Evolutionary conservation across 768 basidiomycete species (phyloP).

Genomic region (Punctularia strigosozonata): DNA sequence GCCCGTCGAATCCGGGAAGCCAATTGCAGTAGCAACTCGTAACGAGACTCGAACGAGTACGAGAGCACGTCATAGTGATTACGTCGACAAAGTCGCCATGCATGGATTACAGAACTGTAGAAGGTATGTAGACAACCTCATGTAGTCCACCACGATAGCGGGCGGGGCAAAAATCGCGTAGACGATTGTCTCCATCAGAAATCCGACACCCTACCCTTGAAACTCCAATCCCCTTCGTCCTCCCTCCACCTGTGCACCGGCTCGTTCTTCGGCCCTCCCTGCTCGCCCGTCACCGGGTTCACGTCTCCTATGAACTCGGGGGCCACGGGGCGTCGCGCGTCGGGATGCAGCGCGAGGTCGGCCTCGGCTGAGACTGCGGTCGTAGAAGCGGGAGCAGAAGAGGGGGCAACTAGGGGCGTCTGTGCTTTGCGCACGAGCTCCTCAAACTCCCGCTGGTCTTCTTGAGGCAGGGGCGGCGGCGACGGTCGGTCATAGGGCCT

Average conservation of each 20-base stretch:
- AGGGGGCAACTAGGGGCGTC: slow-evolving; percentile 22
- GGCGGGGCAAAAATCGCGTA: too few species aligned
- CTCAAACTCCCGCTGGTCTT: slow-evolving; percentile 80
- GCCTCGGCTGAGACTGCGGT: too few species aligned
- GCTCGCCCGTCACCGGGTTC: slow-evolving; percentile 77
- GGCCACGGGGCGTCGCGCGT: slow-evolving; percentile 44
- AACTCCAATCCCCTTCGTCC: slow-evolving; percentile 76
- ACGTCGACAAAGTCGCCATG: too few species aligned
- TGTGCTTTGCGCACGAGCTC: slow-evolving; percentile 60
- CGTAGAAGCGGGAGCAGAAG: slow-evolving; percentile 10
- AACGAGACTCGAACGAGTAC: too few species aligned
- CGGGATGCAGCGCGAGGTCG: slow-evolving; percentile 51
- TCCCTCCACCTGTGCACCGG: slow-evolving; percentile 52
- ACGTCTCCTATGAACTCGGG: slow-evolving; percentile 71
- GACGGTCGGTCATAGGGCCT: slow-evolving; percentile 40
- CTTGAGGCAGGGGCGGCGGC: slow-evolving; percentile 64
- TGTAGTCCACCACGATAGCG: too few species aligned
- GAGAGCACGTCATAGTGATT: too few species aligned
- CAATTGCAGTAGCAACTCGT: too few species aligned
- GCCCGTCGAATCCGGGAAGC: too few species aligned
- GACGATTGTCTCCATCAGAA: too few species aligned
- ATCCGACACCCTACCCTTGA: slow-evolving; percentile 81
- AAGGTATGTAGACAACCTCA: too few species aligned
- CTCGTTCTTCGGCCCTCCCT: slow-evolving; percentile 80
- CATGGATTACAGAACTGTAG: too few species aligned